Conservation (phyloP, 192 early-diverging fungal genomes). For the Podochytrium sp. region DNA sequence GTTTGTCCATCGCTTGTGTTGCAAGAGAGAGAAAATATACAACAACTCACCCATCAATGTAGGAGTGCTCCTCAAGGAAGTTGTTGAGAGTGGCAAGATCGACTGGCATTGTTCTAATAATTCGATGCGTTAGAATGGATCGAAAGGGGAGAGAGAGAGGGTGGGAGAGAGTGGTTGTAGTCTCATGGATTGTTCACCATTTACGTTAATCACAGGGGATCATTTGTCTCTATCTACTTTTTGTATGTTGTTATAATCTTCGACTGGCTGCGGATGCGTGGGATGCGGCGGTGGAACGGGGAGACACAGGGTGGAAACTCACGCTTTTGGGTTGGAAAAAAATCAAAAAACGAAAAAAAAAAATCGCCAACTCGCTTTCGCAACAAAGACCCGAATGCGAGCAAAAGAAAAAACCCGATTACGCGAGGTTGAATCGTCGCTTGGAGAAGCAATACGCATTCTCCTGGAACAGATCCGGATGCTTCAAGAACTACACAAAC, state of each 20-base stretch:
- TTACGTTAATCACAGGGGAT: conserved; percentile 14
- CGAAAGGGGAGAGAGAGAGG: background rate
- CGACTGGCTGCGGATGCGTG: background rate
- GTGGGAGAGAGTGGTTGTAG: background rate
- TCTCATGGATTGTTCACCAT: conserved; percentile 33
- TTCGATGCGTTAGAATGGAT: background rate
- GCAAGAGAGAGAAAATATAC: background rate
- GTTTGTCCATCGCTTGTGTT: background rate
- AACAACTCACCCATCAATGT: conserved; percentile 43
- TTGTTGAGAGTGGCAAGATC: conserved; percentile 39
- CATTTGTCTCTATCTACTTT: conserved; percentile 37
- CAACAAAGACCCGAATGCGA: no score
- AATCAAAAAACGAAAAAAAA: background rate
- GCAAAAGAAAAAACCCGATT: background rate
- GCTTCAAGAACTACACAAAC: background rate
- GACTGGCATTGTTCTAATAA: conserved; percentile 15
- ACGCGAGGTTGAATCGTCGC: background rate
- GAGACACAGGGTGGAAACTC: background rate
- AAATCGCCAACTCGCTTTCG: background rate
- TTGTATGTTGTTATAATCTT: conserved; percentile 23
- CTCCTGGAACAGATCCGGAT: background rate
- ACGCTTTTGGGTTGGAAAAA: background rate
- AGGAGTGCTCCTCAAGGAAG: conserved; percentile 46
- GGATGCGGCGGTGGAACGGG: background rate
- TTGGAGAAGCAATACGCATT: background rate